These are phyloP conservation scores for Ganoderma leucocontextum DNA, from an alignment of 1,284 basidiomycete genomes.

Conservation along the genomic window DNA sequence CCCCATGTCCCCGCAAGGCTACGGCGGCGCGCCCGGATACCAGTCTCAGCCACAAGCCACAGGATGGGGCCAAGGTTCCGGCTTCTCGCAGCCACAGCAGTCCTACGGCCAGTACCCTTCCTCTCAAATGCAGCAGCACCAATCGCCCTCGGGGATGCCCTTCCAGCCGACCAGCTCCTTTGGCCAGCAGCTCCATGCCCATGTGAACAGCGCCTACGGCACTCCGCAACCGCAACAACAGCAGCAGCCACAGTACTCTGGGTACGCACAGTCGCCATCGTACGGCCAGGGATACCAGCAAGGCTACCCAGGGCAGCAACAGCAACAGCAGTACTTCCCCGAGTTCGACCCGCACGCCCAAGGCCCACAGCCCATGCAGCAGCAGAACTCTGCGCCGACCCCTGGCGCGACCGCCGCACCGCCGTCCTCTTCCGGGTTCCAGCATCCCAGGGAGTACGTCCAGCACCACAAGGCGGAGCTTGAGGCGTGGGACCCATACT, in stretches of 20 bases:
- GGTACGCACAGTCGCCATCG: slow-evolving; percentile 35
- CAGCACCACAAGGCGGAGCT: slow-evolving; percentile 47
- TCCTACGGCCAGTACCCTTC: slow-evolving; percentile 30
- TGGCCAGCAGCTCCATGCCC: slow-evolving; percentile 45
- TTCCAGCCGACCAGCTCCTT: slow-evolving; percentile 46
- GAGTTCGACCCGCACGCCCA: slow-evolving; percentile 48
- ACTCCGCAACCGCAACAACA: slow-evolving; percentile 34
- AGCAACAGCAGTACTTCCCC: slow-evolving; percentile 40
- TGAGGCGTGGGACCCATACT: slow-evolving; percentile 47
- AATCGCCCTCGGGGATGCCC: slow-evolving; percentile 37
- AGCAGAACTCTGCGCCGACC: slow-evolving; percentile 12
- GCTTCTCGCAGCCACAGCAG: slow-evolving; percentile 36
- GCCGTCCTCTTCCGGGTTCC: slow-evolving; percentile 4
- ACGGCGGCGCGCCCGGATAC: slow-evolving; percentile 30
- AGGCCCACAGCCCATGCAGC: slow-evolving; percentile 7
- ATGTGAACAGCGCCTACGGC: slow-evolving; percentile 35
- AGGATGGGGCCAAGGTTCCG: slow-evolving; percentile 32
- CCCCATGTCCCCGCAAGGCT: slow-evolving; percentile 22
- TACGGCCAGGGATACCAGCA: slow-evolving; percentile 37
- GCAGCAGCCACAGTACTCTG: slow-evolving; percentile 32
- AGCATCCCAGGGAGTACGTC: slow-evolving; percentile 49
- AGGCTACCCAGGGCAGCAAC: slow-evolving; percentile 36
- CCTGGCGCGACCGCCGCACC: slow-evolving; percentile 14
- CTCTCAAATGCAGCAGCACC: slow-evolving; percentile 30
- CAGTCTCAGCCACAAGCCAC: slow-evolving; percentile 33